Evolutionary conservation across 768 basidiomycete genomes (phyloP).

Genomic region (Phanerodontia chrysosporium): DNA sequence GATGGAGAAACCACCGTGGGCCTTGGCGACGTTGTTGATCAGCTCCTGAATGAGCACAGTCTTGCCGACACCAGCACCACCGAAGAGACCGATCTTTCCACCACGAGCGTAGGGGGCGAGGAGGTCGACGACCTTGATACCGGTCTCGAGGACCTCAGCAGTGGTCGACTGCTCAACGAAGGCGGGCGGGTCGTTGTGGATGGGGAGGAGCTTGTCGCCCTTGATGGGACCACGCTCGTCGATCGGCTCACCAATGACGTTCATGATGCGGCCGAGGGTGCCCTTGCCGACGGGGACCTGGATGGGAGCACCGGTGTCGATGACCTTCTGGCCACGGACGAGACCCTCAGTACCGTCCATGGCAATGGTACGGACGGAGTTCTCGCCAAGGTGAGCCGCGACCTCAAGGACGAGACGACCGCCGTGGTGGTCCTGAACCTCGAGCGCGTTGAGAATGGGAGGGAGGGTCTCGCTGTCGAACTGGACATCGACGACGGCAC

Average conservation of each 20-base stretch:
- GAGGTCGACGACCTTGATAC: conserved; percentile 99
- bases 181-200: conserved; percentile 94
- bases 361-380: conserved; percentile 98
- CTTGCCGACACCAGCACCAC: conserved; percentile 99
- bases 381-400: conserved; percentile 97
- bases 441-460: conserved; percentile 97
- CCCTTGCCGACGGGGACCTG: conserved; percentile 92
- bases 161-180: conserved; percentile 99
- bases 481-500: conserved; percentile 99
- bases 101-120: conserved; percentile 99
- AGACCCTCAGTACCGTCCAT: conserved; percentile 99
- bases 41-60: conserved; percentile 99
- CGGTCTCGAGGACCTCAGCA: conserved; percentile 97
- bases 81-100: conserved; percentile 99
- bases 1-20: conserved; percentile 99
- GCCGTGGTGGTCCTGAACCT: conserved; percentile 91
- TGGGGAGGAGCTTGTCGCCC: conserved; percentile 87
- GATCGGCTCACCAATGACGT: conserved; percentile 99
- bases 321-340: conserved; percentile 94
- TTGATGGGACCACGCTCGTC: conserved; percentile 99
- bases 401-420: conserved; percentile 99
- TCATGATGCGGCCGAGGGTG: conserved; percentile 99
- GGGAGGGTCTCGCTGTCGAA: conserved; percentile 94
- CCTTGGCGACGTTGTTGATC: conserved; percentile 99
- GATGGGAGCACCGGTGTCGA: conserved; percentile 97